phyloP scores from a whole-genome alignment of 768 basidiomycete species.

The Termitomyces sp. region DNA sequence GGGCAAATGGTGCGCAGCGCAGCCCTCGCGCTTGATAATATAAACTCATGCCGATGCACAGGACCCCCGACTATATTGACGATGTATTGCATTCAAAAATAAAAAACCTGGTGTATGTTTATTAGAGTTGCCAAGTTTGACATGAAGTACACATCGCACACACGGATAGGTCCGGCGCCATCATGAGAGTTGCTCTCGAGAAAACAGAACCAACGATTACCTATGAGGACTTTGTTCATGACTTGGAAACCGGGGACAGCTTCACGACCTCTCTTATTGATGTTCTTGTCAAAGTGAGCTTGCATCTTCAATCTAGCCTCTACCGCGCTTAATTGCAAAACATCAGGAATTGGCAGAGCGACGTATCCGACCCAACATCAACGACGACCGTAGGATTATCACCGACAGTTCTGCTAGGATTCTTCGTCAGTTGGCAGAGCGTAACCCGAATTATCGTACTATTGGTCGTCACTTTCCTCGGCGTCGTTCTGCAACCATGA shows the following conservation, averaged over 20 bases:
- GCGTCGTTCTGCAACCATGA: slow-evolving; percentile 39
- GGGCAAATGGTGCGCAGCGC: slow-evolving; percentile 64
- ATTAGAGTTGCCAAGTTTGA: slow-evolving; percentile 1
- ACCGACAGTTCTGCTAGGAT: slow-evolving; percentile 65
- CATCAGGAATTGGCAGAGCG: slow-evolving; percentile 76
- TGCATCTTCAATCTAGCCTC: neutral
- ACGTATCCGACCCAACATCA: slow-evolving; percentile 45
- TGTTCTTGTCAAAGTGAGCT: slow-evolving; percentile 71
- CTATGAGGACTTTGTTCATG: slow-evolving; percentile 74
- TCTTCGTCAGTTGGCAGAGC: slow-evolving; percentile 53
- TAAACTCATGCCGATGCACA: slow-evolving; percentile 26
- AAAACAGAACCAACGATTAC: slow-evolving; percentile 60
- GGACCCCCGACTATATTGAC: slow-evolving; percentile 73
- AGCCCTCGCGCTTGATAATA: slow-evolving; percentile 12
- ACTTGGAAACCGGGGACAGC: slow-evolving; percentile 75
- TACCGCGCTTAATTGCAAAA: neutral
- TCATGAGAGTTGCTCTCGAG: slow-evolving; percentile 66
- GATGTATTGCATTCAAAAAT: slow-evolving; percentile 73
- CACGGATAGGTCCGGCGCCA: slow-evolving; percentile 59
- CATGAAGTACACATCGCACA: slow-evolving; percentile 6
- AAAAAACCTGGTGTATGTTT: slow-evolving; percentile 70
- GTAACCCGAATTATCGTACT: slow-evolving; percentile 49
- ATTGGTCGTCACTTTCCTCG: slow-evolving; percentile 31
- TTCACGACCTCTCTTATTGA: slow-evolving; percentile 77
- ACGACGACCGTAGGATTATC: slow-evolving; percentile 65